These are phyloP conservation scores for Cinnamomum chago DNA, from an alignment of 164 flowering plant species.

Conservation along the genomic window DNA sequence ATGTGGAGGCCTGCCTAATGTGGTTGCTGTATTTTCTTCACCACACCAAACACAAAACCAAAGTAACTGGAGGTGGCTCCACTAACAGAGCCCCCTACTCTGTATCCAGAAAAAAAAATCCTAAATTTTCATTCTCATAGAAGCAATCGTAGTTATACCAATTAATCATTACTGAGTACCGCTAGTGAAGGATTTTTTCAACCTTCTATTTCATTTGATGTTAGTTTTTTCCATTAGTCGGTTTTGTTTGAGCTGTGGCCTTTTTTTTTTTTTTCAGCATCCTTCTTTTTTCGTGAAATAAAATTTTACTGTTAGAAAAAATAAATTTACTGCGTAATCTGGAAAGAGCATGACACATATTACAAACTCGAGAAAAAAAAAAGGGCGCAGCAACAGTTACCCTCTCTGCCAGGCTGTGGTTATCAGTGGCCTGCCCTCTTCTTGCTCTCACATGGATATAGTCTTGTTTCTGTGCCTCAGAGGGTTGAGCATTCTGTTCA, in stretches of 20 bases:
- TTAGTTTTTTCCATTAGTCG: too few species aligned
- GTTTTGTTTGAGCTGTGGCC: too few species aligned
- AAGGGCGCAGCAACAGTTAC: constrained; percentile 30
- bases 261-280: too few species aligned
- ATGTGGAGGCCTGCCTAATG: neutral
- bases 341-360: neutral
- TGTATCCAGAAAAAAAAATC: neutral
- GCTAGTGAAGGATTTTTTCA: too few species aligned
- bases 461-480: constrained; percentile 74
- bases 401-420: constrained; percentile 96
- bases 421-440: constrained; percentile 98
- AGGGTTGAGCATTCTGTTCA: constrained; percentile 24
- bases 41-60: neutral
- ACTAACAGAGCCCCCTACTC: neutral
- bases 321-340: neutral
- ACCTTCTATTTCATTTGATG: too few species aligned
- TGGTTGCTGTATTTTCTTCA: neutral
- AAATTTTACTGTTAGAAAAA: too few species aligned
- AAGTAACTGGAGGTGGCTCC: neutral
- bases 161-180: too few species aligned
- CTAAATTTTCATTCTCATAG: neutral
- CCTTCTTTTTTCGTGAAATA: too few species aligned
- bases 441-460: constrained; percentile 93
- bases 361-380: too few species aligned
- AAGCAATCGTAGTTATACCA: too few species aligned